Conservation (phyloP, 306 rosid genomes). For the Pterocarpus macrocarpus region DNA sequence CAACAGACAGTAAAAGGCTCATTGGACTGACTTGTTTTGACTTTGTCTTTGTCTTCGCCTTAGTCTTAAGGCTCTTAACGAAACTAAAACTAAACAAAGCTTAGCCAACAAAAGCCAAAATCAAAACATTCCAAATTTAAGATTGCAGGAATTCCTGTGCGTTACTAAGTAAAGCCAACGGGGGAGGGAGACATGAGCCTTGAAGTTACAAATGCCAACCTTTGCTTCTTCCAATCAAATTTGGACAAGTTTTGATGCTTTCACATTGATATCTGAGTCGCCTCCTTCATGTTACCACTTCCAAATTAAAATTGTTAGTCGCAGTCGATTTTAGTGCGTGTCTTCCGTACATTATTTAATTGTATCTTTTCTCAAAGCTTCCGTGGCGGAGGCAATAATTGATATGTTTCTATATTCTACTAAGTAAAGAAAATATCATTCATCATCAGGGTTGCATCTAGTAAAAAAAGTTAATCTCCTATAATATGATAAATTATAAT, state of each 20-base stretch:
- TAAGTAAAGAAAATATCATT: too few relatives aligned
- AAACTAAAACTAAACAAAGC: neutral
- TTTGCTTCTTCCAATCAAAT: constrained; percentile 34
- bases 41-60: neutral
- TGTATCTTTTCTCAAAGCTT: too few relatives aligned
- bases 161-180: neutral
- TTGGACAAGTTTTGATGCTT: neutral
- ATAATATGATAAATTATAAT: too few relatives aligned
- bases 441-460: too few relatives aligned
- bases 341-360: too few relatives aligned
- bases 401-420: too few relatives aligned
- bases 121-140: neutral
- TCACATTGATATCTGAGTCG: neutral
- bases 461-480: too few relatives aligned
- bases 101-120: neutral
- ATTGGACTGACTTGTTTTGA: neutral
- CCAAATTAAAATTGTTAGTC: too few relatives aligned
- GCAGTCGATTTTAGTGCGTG: too few relatives aligned
- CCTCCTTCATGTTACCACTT: neutral
- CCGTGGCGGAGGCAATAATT: too few relatives aligned
- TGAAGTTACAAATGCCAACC: constrained; percentile 25
- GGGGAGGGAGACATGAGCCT: constrained; percentile 28
- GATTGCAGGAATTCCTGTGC: neutral
- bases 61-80: neutral
- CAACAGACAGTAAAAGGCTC: neutral